Evolutionary conservation across 495 filamentous ascomycete genomes (phyloP).

Genomic region (Paragyromitra xinjiangensis): DNA sequence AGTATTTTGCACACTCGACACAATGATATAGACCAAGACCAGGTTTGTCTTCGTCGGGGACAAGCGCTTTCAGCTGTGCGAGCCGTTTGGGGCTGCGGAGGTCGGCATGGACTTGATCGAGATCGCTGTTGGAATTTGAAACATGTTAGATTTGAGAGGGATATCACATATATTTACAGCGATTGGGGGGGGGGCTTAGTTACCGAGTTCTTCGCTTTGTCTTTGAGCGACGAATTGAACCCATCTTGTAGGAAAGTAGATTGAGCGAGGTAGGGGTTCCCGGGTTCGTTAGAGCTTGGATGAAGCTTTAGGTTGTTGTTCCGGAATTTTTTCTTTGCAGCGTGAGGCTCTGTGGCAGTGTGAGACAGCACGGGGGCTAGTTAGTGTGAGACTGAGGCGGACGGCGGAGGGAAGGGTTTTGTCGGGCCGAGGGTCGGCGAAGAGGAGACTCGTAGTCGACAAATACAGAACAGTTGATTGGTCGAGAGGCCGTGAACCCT

Average conservation of each 20-base stretch:
- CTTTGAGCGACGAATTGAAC: slow-evolving; percentile 66
- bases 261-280: not conserved
- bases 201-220: slow-evolving; percentile 71
- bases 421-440: slow-evolving; percentile 59
- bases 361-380: slow-evolving; percentile 35
- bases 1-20: slow-evolving; percentile 95
- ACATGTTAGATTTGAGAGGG: slow-evolving; percentile 23
- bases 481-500: slow-evolving; percentile 20
- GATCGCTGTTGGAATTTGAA: slow-evolving; percentile 66
- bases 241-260: slow-evolving; percentile 61
- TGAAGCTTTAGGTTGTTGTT: slow-evolving; percentile 17
- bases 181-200: slow-evolving; percentile 1
- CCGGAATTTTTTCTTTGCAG: slow-evolving; percentile 39
- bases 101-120: slow-evolving; percentile 89
- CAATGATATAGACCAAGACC: slow-evolving; percentile 86
- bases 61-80: slow-evolving; percentile 75
- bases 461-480: slow-evolving; percentile 58
- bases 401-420: slow-evolving; percentile 60
- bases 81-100: slow-evolving; percentile 79
- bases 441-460: slow-evolving; percentile 63
- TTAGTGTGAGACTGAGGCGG: slow-evolving; percentile 12
- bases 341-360: slow-evolving; percentile 32
- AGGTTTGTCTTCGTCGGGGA: slow-evolving; percentile 85
- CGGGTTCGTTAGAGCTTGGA: slow-evolving; percentile 15
- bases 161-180: not conserved